Conservation (phyloP, 2,329 filamentous ascomycete genomes). For the Neofusicoccum laricinum region DNA sequence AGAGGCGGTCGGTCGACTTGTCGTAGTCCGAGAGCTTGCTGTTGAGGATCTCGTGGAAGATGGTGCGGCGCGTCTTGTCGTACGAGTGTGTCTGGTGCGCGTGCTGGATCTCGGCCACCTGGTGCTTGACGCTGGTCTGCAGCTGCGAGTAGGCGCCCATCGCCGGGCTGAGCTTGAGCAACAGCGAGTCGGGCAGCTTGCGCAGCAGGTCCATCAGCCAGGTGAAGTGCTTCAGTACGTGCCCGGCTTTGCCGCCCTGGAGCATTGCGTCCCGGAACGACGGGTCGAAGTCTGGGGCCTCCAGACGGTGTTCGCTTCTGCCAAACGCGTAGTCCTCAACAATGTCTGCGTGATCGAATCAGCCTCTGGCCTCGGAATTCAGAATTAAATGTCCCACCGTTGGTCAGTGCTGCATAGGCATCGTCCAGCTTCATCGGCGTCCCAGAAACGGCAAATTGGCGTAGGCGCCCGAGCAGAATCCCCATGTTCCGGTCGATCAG, state of each 20-base stretch:
- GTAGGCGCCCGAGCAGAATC: not conserved
- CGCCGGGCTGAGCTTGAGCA: not conserved
- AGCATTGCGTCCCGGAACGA: constrained; percentile 25
- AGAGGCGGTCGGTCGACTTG: constrained; percentile 12
- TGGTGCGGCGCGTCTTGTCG: not conserved
- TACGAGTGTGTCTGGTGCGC: not conserved
- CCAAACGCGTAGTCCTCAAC: constrained; percentile 40
- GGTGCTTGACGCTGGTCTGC: not conserved
- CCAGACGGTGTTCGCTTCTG: constrained; percentile 30
- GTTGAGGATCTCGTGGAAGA: constrained; percentile 19
- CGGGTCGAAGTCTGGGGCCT: constrained; percentile 26
- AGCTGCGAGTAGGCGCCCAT: not conserved
- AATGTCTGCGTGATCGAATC: constrained; percentile 31
- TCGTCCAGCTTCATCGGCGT: not conserved
- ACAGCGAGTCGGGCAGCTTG: constrained; percentile 15
- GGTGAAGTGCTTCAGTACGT: constrained; percentile 29
- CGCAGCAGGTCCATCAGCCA: constrained; percentile 20
- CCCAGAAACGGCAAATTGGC: not conserved
- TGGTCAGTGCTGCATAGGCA: constrained; percentile 4
- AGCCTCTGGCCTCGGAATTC: no score
- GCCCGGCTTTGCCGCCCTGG: constrained; percentile 24
- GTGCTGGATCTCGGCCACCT: not conserved
- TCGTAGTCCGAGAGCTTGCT: constrained; percentile 12
- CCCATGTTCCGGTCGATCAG: constrained; percentile 14
- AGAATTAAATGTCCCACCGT: constrained; percentile 26